A percentile compares a stretch with the other conserved stretches of the same genome.
Evolutionary conservation across 345 rosid species (phyloP).

Genomic region (Trapa incisa): DNA sequence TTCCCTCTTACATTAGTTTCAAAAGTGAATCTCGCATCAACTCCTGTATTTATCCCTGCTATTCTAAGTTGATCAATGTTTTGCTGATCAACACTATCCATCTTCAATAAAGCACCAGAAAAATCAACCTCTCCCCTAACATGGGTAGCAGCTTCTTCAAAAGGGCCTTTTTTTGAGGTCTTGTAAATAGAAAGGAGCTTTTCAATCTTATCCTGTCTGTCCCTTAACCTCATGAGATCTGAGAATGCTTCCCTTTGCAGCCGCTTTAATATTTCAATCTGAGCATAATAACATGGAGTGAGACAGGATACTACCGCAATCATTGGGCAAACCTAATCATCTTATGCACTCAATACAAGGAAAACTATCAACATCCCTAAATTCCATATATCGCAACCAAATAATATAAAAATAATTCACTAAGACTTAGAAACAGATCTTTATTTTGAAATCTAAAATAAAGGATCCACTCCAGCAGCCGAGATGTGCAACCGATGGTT

Average conservation of each 20-base stretch:
- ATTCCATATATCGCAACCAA: neutral
- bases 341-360: no score
- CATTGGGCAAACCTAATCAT: neutral
- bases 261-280: conserved; percentile 91
- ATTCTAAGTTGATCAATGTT: conserved; percentile 27
- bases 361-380: neutral
- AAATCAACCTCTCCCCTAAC: conserved; percentile 62
- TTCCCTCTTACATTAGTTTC: conserved; percentile 47
- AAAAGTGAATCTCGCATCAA: conserved; percentile 48
- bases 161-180: conserved; percentile 40
- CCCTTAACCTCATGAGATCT: conserved; percentile 71
- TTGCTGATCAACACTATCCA: conserved; percentile 34
- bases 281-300: conserved; percentile 7
- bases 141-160: conserved; percentile 46
- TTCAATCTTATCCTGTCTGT: conserved; percentile 80
- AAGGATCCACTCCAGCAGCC: neutral
- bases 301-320: neutral
- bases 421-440: neutral
- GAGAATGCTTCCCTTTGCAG: conserved; percentile 64
- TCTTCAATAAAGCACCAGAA: conserved; percentile 44
- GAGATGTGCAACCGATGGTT: neutral
- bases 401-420: neutral
- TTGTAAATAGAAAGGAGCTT: conserved; percentile 39
- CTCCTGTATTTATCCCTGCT: conserved; percentile 55
- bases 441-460: neutral